Evolutionary conservation across 306 rosid species (phyloP).

Genomic region (Medicago ruthenica): DNA sequence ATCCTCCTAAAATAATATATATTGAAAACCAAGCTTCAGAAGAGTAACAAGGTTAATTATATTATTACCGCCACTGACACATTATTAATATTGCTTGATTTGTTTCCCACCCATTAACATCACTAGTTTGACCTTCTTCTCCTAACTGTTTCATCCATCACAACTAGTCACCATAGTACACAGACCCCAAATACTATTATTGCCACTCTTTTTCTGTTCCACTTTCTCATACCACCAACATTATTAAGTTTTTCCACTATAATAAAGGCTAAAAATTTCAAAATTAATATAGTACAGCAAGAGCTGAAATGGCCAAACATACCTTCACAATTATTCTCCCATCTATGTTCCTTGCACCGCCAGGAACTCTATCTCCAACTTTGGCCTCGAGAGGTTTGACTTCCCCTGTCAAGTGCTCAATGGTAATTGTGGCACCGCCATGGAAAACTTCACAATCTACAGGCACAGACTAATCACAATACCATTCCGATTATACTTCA

Average conservation of each 20-base stretch:
- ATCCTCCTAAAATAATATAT: conserved; percentile 32
- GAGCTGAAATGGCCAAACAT: conserved; percentile 34
- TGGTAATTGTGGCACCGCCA: conserved; percentile 91
- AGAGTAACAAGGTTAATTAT: conserved; percentile 27
- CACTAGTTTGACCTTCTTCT: conserved; percentile 35
- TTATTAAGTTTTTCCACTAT: conserved; percentile 20
- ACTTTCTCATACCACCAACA: conserved; percentile 28
- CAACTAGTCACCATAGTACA: conserved; percentile 33
- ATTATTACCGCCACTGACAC: conserved; percentile 24
- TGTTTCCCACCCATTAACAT: conserved; percentile 25
- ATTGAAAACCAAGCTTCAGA: conserved; percentile 1
- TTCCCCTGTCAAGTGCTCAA: conserved; percentile 98
- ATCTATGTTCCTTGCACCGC: conserved; percentile 98
- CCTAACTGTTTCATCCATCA: conserved; percentile 21
- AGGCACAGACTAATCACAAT: conserved; percentile 99
- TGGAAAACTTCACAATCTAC: conserved; percentile 97
- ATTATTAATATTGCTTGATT: conserved; percentile 12
- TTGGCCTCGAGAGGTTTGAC: conserved; percentile 84
- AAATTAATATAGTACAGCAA: conserved; percentile 5
- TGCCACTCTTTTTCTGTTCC: conserved; percentile 10
- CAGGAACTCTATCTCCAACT: conserved; percentile 91
- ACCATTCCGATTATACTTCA: conserved; percentile 68
- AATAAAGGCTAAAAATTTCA: conserved; percentile 29
- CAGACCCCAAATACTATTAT: conserved; percentile 15
- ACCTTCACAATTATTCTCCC: conserved; percentile 97